Base-by-base conservation (phyloP, 1,284 basidiomycete genomes). In the Heliocybe sulcata region DNA sequence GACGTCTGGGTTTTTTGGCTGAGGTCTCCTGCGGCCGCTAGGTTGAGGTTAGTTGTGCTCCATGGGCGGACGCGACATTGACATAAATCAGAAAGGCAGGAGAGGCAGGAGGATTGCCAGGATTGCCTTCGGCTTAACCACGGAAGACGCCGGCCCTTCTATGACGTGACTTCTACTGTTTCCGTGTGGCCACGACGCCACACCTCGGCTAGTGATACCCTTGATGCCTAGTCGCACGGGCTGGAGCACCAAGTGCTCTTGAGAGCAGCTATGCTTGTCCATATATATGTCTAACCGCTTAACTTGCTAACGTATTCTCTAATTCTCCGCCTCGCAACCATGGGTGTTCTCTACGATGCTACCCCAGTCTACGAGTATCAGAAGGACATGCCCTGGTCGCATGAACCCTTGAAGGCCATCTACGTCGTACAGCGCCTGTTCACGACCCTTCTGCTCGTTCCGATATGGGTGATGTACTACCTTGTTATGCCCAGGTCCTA, bases 401-500 rank as follows among this genome's bases (percentile, higher is more conserved):
- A 69, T 49, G 73, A 79, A 56, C 77, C 77, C 2, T 67, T 70
- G 59, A 79, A 79, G 60, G 65, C 74, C 6, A 47, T 77, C 51
- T 79, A 80, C 58, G 74, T 77, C 61, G 64, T 65, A 55, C 75
- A 75, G 55, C 69, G 77, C 16, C 67, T 79, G 3, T 57, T 77
- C 50, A 77, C 76, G 1, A 77, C 77, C 4, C 62, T 79, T 29
- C 63, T 73, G 12, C 66, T 80, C 54, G 73, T 77, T 12, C 72
- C 73, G 2, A 62, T 65, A 53, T 80, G 77, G 77, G 66, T 64
- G 9, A 10, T 70, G 6, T 73, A 72, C 58, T 79, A 79, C 59
- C 38, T 64, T 16, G 16, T 76, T 31, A 54, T 76, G 19, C 76
- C 76, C 1, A 66, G 69, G n/a, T 64, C 64, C 12, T 66, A 61